Percentiles rank a stretch among this genome's conserved stretches.
Conservation (phyloP, 352 stramenopile genomes). For the Pilasporangium apinafurcum region DNA sequence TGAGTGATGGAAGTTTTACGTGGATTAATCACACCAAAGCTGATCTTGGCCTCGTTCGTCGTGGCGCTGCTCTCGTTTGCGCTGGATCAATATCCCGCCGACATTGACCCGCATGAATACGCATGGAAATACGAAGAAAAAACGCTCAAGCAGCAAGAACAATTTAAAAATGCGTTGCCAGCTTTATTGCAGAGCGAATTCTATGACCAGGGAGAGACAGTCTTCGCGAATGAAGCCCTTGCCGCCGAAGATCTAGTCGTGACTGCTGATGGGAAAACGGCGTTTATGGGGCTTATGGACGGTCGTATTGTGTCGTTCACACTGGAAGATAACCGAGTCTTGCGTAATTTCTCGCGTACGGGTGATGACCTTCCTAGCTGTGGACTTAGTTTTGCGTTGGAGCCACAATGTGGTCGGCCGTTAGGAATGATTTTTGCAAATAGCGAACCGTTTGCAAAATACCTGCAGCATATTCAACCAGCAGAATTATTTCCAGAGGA, state of each 20-base stretch:
- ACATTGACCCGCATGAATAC: constrained; percentile 26
- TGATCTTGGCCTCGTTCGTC: constrained; percentile 40
- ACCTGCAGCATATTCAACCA: constrained; percentile 32
- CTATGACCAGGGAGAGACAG: constrained; percentile 14
- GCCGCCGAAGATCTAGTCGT: constrained; percentile 41
- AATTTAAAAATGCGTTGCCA: constrained; percentile 15
- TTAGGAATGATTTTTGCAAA: constrained; percentile 40
- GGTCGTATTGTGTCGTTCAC: constrained; percentile 44
- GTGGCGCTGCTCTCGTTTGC: constrained; percentile 45
- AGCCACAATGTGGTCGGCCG: constrained; percentile 40
- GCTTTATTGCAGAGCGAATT: constrained; percentile 5
- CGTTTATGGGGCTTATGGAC: constrained; percentile 42
- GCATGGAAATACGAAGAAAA: constrained; percentile 22
- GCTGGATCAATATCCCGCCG: constrained; percentile 35
- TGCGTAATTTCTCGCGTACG: constrained; percentile 44
- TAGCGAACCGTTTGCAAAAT: constrained; percentile 26
- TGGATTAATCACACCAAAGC: constrained; percentile 33
- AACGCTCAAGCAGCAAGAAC: constrained; percentile 32
- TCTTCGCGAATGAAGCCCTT: constrained; percentile 30
- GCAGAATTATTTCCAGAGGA: constrained; percentile 31
- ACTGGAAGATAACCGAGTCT: constrained; percentile 11
- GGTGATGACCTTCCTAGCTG: constrained; percentile 24
- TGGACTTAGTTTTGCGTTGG: constrained; percentile 17
- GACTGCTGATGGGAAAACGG: constrained; percentile 31
- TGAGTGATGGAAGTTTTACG: constrained; percentile 9